Percentiles rank a stretch among this genome's conserved stretches.
phyloP scores from a whole-genome alignment of 139 green algal species.

The Volvox reticuliferus region DNA sequence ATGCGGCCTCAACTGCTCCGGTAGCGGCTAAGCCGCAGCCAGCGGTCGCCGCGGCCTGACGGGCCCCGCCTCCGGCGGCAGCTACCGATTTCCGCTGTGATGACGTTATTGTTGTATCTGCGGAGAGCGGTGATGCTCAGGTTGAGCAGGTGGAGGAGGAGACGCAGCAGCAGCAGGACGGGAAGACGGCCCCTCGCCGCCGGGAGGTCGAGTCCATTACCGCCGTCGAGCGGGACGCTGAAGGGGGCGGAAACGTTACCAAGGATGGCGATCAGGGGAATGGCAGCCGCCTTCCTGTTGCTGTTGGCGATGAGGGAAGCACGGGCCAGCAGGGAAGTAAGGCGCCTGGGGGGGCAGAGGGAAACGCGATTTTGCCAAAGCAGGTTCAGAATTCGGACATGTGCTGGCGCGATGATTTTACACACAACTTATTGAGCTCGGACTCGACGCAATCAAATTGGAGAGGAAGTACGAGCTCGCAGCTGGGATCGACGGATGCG shows the following conservation, averaged over 20 bases:
- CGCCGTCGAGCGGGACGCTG: background rate
- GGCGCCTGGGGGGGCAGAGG: no score
- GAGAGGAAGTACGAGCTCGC: no score
- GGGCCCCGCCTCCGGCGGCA: constrained; percentile 32
- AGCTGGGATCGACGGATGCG: no score
- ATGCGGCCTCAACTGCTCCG: background rate
- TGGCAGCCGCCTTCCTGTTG: no score
- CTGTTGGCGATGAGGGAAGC: no score
- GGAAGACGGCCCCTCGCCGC: background rate
- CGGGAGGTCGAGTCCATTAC: background rate
- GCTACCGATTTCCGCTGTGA: background rate
- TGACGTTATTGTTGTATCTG: background rate
- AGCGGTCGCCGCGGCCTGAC: constrained; percentile 35
- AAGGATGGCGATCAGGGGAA: no score
- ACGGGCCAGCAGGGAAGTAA: no score
- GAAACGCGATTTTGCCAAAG: no score
- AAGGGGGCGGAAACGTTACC: background rate
- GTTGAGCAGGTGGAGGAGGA: constrained; percentile 2
- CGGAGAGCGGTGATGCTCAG: background rate
- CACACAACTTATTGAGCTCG: no score
- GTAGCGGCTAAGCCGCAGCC: constrained; percentile 10
- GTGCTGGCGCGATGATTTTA: no score
- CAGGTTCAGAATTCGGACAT: no score
- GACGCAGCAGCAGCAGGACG: background rate
- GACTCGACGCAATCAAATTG: no score